Percentiles rank a stretch among this genome's conserved stretches.
These are phyloP conservation scores for Diaporthe amygdali DNA, from an alignment of 2,329 filamentous ascomycete genomes.

Conservation along the genomic window DNA sequence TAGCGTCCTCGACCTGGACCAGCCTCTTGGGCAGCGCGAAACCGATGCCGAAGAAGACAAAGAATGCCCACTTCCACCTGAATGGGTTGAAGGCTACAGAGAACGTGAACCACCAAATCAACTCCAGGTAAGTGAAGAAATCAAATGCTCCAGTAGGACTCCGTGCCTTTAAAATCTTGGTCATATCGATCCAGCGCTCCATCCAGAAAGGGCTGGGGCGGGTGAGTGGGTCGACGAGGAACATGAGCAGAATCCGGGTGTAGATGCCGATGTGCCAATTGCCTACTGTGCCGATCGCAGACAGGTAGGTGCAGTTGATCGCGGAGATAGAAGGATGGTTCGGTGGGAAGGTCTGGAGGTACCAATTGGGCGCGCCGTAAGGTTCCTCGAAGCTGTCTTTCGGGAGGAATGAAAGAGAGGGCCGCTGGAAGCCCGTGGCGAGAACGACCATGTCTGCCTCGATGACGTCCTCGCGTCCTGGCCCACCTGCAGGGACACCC, in stretches of 20 bases:
- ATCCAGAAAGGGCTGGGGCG: constrained; percentile 76
- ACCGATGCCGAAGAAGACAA: constrained; percentile 81
- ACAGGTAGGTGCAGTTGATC: constrained; percentile 83
- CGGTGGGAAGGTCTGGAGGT: constrained; percentile 84
- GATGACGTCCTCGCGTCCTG: constrained; percentile 69
- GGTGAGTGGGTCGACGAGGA: constrained; percentile 78
- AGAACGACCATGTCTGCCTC: constrained; percentile 80
- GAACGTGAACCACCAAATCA: constrained; percentile 86
- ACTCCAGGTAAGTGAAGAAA: constrained; percentile 87
- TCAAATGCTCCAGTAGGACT: constrained; percentile 81
- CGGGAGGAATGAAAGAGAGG: constrained; percentile 75
- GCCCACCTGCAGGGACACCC: constrained; percentile 78
- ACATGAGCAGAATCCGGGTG: constrained; percentile 85
- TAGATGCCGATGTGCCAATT: constrained; percentile 93
- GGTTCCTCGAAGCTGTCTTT: constrained; percentile 73
- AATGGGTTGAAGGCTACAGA: constrained; percentile 82
- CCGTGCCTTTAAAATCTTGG: constrained; percentile 69
- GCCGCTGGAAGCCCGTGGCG: constrained; percentile 82
- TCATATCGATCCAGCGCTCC: constrained; percentile 88
- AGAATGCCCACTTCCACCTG: constrained; percentile 87
- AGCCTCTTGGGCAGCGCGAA: constrained; percentile 68
- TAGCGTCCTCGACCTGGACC: constrained; percentile 67
- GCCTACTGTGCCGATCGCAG: constrained; percentile 80
- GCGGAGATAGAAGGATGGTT: constrained; percentile 74
- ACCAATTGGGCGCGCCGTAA: constrained; percentile 85